Base-by-base conservation (phyloP, 768 basidiomycete genomes). In the Tricholoma bakamatsutake region DNA sequence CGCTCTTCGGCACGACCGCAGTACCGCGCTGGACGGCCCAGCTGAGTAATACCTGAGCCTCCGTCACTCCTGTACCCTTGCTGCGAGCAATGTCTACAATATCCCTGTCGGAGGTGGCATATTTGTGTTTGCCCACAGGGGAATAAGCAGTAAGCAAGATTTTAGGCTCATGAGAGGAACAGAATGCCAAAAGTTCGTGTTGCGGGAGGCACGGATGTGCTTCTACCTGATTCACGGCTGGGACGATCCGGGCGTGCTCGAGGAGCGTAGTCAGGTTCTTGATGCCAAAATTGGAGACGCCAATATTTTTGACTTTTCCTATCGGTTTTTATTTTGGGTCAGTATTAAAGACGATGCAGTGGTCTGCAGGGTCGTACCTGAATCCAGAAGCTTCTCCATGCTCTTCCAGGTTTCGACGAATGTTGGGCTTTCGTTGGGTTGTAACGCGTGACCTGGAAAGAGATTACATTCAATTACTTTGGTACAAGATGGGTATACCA, bases 21-120 rank as follows among this genome's bases (percentile, higher is more conserved):
- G 80, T 75, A 11, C 78, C 79, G 5, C 79, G 71, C 64, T 81
- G 74, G 5, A 80, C 77, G 11, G 73, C 76, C 84, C 83, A 85
- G 57, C 79, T 74, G n/a, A 85, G 72, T 2, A 80, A 64, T 7
- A 82, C 72, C 60, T 82, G 80, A 1, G 78, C 78, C 1, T 69
- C 60, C 4, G 70, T 69, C 30, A 31, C 28, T n/a, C 6, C 28
- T 10, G 58, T 67, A 30, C 58, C 54, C 52, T 70, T 60, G 47
- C 66, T 66, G 12, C 54, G 56, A 2, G 74, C 72, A 7, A 77
- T 61, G 3, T 53, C 37, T 3, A 53, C 21, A 27, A 76, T 43
- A 8, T 62, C 61, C 15, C 65, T 54, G 54, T 76, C 69, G 7
- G 39, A 17, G 12, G 34, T n/a, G 1, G 53, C 50, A 39, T 59